Evolutionary conservation across 495 filamentous ascomycete genomes (phyloP).

Genomic region (Aspergillus incahuasiensis): DNA sequence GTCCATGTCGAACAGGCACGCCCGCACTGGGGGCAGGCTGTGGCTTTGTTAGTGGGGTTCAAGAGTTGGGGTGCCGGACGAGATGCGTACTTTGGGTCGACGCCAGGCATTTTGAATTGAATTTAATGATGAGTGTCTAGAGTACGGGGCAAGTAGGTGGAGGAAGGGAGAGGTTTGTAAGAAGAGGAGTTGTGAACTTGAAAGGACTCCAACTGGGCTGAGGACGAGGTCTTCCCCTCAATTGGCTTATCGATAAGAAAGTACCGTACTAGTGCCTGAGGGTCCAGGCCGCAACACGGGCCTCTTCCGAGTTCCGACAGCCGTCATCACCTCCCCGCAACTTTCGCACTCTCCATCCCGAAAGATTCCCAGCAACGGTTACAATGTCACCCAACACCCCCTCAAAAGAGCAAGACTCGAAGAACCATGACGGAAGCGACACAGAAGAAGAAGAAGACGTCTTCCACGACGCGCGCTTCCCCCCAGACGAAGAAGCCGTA

Average conservation of each 20-base stretch:
- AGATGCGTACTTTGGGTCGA: constrained; percentile 8
- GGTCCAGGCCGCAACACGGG: no score
- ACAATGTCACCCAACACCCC: not conserved
- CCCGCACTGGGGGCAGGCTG: constrained; percentile 73
- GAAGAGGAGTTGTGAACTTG: not conserved
- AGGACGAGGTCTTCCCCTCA: not conserved
- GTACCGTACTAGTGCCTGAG: not conserved
- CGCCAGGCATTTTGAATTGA: constrained; percentile 6
- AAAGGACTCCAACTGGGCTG: not conserved
- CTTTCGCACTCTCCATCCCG: not conserved
- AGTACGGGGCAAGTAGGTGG: not conserved
- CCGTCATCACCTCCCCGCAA: not conserved
- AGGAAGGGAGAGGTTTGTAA: no score
- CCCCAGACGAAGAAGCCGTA: constrained; percentile 75
- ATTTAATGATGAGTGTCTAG: not conserved
- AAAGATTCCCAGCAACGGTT: not conserved
- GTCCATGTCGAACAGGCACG: constrained; percentile 99
- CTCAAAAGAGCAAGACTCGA: not conserved
- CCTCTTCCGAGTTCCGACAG: no score
- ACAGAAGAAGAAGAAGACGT: constrained; percentile 37
- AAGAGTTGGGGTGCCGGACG: not conserved
- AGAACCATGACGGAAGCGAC: constrained; percentile 23
- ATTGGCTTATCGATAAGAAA: not conserved
- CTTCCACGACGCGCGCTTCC: constrained; percentile 52
- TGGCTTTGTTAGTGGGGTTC: constrained; percentile 12